These are phyloP conservation scores for Maudiozyma barnettii DNA, from an alignment of 805 yeast species.

Conservation along the genomic window DNA sequence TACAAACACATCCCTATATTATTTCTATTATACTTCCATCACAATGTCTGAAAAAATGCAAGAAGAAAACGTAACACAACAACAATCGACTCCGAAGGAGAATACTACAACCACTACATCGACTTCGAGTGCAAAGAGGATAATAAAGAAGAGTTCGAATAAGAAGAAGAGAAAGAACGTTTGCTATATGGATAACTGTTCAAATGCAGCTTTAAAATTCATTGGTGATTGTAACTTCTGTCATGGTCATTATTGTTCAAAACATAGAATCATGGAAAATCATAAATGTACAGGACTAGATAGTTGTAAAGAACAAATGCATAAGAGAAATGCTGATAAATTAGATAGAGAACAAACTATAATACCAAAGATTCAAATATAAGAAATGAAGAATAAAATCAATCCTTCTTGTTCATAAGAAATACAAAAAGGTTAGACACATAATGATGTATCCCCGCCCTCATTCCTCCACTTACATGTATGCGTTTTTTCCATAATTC, in stretches of 20 bases:
- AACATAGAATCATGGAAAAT: conserved; percentile 78
- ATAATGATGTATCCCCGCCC: no score
- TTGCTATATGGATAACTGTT: conserved; percentile 49
- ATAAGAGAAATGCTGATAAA: conserved; percentile 76
- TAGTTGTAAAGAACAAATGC: conserved; percentile 71
- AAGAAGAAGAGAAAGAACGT: conserved; percentile 32
- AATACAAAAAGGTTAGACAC: no score
- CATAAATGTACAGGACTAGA: conserved; percentile 73
- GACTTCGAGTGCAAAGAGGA: conserved; percentile 3
- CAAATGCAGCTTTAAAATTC: conserved; percentile 49
- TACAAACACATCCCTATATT: background rate
- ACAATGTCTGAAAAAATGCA: background rate
- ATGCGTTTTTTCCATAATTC: no score
- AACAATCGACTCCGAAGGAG: background rate
- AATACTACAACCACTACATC: background rate
- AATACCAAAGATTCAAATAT: conserved; percentile 36
- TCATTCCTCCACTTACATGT: no score
- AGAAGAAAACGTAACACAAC: background rate
- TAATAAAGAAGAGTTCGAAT: conserved; percentile 10
- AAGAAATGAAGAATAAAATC: background rate
- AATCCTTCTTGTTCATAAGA: no score
- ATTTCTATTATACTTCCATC: background rate
- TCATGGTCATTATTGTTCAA: conserved; percentile 75
- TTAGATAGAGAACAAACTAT: conserved; percentile 81
- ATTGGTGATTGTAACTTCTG: conserved; percentile 83